A percentile compares a stretch with the other conserved stretches of the same genome.
phyloP scores from a whole-genome alignment of 73 alveolate genomes.

The Blepharisma stoltei region DNA sequence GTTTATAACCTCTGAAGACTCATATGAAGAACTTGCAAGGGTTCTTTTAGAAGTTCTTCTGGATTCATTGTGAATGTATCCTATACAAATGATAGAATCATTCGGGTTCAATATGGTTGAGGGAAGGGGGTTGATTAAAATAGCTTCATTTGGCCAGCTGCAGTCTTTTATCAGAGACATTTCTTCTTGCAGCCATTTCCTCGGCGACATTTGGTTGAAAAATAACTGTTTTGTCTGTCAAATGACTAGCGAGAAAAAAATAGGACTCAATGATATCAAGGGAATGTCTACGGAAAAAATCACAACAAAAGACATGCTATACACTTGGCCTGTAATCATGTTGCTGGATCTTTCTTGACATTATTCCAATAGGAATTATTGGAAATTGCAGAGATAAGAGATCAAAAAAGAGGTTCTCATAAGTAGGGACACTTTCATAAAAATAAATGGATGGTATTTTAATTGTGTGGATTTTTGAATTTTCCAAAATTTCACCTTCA shows the following conservation, averaged over 20 bases:
- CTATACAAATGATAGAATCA: slow-evolving; percentile 13
- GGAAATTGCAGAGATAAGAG: neutral
- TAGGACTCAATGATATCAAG: too few species aligned
- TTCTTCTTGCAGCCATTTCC: too few species aligned
- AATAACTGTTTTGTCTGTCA: too few species aligned
- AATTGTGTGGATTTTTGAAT: slow-evolving; percentile 6
- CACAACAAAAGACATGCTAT: too few species aligned
- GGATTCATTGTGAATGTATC: neutral
- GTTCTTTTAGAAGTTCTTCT: too few species aligned
- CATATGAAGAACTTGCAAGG: too few species aligned
- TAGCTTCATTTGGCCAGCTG: neutral
- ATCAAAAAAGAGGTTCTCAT: neutral
- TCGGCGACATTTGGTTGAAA: too few species aligned
- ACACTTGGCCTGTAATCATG: too few species aligned
- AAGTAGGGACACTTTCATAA: neutral
- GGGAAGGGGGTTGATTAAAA: neutral
- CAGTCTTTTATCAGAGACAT: too few species aligned
- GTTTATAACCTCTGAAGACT: too few species aligned
- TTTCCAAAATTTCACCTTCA: neutral
- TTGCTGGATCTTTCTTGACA: neutral
- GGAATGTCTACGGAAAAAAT: too few species aligned
- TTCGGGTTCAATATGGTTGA: neutral
- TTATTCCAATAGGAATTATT: slow-evolving; percentile 11
- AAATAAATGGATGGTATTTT: slow-evolving; percentile 7
- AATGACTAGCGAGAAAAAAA: too few species aligned